Percentiles rank a stretch among this genome's conserved stretches.
phyloP scores from a whole-genome alignment of 768 basidiomycete species.

The Chiua virens region DNA sequence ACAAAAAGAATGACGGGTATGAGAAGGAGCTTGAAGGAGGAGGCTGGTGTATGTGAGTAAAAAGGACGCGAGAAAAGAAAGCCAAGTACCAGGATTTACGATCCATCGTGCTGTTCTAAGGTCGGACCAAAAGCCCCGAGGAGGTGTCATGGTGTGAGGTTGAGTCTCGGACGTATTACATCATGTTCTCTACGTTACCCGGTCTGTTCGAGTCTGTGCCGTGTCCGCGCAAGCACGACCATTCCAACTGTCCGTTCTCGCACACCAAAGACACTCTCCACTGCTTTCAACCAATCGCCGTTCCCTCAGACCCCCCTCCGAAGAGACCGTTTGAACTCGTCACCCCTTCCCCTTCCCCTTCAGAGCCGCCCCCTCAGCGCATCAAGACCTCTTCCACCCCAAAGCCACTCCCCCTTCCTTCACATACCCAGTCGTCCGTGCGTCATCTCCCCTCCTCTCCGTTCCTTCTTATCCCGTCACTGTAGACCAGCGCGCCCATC shows the following conservation, averaged over 20 bases:
- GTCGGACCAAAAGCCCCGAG: constrained; percentile 45
- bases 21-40: constrained; percentile 66
- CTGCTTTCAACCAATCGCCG: constrained; percentile 17
- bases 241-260: constrained; percentile 67
- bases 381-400: constrained; percentile 49
- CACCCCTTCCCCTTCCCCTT: constrained; percentile 15
- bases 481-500: constrained; percentile 60
- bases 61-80: not conserved
- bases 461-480: not conserved
- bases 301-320: constrained; percentile 12
- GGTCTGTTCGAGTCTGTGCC: constrained; percentile 55
- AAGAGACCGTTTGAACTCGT: constrained; percentile 46
- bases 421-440: constrained; percentile 37
- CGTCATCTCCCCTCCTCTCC: not conserved
- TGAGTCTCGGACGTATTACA: too few species aligned
- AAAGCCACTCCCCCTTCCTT: constrained; percentile 44
- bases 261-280: constrained; percentile 46
- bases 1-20: constrained; percentile 59
- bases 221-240: constrained; percentile 57
- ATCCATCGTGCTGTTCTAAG: constrained; percentile 65
- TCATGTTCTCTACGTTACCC: constrained; percentile 62
- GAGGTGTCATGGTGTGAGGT: constrained; percentile 26
- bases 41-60: constrained; percentile 37
- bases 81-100: constrained; percentile 56
- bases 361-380: constrained; percentile 65